Conservation (phyloP, 2,329 filamentous ascomycete species). For the Hypoxylon sp. region DNA sequence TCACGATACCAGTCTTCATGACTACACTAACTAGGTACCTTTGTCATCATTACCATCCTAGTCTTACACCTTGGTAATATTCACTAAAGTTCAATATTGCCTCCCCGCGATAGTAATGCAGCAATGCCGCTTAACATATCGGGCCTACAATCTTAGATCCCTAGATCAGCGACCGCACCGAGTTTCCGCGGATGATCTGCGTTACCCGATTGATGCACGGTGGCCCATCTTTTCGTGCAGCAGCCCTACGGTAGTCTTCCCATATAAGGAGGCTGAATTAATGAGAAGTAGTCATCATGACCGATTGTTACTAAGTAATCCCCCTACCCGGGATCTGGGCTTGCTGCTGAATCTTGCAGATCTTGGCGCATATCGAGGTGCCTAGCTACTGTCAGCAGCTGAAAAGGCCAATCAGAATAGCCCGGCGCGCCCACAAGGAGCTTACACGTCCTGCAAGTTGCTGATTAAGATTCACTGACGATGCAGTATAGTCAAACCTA, state of each 20-base stretch:
- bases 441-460: conserved; percentile 22
- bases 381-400: conserved; percentile 4
- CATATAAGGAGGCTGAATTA: conserved; percentile 2
- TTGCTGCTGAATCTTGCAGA: conserved; percentile 6
- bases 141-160: neutral
- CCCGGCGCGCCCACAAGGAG: neutral
- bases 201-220: neutral
- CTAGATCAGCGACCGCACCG: neutral
- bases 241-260: neutral
- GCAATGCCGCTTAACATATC: neutral
- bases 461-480: conserved; percentile 16
- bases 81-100: neutral
- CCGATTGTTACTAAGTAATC: conserved; percentile 25
- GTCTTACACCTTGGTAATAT: conserved; percentile 7
- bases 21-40: neutral
- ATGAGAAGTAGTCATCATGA: conserved; percentile 26
- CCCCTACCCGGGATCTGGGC: conserved; percentile 2
- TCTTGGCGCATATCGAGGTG: conserved; percentile 1
- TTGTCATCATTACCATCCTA: conserved; percentile 15
- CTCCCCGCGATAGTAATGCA: neutral
- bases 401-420: neutral
- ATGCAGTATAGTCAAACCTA: neutral
- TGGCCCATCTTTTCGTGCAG: neutral
- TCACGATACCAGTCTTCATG: neutral
- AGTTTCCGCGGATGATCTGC: neutral